Evolutionary conservation across 371 early-diverging fungal genomes (phyloP), one percentile per base, ranked within the genome.

Genomic region (Gilbertella persicaria): DNA sequence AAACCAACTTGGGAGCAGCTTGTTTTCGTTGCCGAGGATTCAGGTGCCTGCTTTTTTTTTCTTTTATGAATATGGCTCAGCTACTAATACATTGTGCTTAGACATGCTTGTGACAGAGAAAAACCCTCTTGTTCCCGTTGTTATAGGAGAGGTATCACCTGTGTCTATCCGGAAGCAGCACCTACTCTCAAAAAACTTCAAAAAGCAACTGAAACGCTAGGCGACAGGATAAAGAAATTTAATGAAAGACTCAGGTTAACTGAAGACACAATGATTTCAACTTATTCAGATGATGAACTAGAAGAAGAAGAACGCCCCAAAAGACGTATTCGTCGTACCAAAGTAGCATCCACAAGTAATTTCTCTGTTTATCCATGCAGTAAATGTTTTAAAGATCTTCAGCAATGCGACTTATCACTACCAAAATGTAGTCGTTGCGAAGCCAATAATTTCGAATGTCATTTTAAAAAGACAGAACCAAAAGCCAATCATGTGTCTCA

Each of bases 321-420:
- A 29, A 49, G 38, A 36, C 42, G 26, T 5, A 42, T 50, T 29
- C 36, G 49, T 29, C 48, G 42, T 6, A 24, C 33, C 17, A 51
- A 51, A 19, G 59, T 64, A 9, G 58, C 50, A 25, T 65, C 60
- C 2, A 60, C 60, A 1, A 52, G 50, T 12, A 55, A 43, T 20
- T 71, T 67, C 24, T 71, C 68, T 4, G 55, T 66, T 16, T 71
- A 73, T 55, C 76, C 76, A 16, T 76, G 76, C 21, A 61, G 45
- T 26, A 73, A 73, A 56, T 76, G 76, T 38, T 61, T 56, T 37
- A 70, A 70, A 45, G 70, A 70, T 38, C 40, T 72, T 30, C 76
- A 76, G 17, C 66, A 65, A 19, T 76, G 76, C 17, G 71, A 76
- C 30, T 48, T 76, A 25, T 50, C 50, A 24, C 24, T 68, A 16